Evolutionary conservation across 2,329 filamentous ascomycete species (phyloP), one percentile per base, ranked within the genome.

Genomic region (Monilinia polystroma): DNA sequence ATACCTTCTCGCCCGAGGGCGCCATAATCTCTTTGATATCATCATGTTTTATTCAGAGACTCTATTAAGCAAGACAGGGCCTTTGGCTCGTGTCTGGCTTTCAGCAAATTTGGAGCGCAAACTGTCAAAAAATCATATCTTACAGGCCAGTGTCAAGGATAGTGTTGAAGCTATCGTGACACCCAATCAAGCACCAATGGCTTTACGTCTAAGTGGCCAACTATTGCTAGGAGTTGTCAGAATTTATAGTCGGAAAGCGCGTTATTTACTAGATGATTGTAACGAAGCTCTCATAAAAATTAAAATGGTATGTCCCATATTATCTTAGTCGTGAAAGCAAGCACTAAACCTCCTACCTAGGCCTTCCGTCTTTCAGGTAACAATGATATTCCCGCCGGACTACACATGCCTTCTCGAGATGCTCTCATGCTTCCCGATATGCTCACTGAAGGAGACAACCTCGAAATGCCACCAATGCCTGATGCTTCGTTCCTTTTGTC

Each of bases 61-160:
- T 66, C 87, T 99, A 68, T 87, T 99, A 75, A 93, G 93, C 78
- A 97, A 97, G 88, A 97, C 92, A 74, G 95, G 95, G 83, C 94
- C 95, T 76, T 81, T 99, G 83, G 95, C 95, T 80, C 92, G 93
- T 77, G 93, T 98, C 81, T 99, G 95, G 95, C 87, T 98, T 69
- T 97, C 95, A 43, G 93, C 95, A 82, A 99, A 98, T 80, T 85
- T 98, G 71, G 95, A 98, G 85, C 93, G 94, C 83, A 99, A 98
- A 82, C 88, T 99, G 68, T 96, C 93, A 73, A 99, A 99, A 81
- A 93, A 92, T 70, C 93, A 97, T 76, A 95, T 98, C 72, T 79
- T 99, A 71, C 92, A 97, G 77, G 94, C 93, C 68, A 96, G 97
- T 80, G 90, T 99, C 73, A 90, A 94, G 75, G 92, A 93, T 81